Evolutionary conservation across 768 basidiomycete species (phyloP).

Genomic region (Tubosaeta sp.): DNA sequence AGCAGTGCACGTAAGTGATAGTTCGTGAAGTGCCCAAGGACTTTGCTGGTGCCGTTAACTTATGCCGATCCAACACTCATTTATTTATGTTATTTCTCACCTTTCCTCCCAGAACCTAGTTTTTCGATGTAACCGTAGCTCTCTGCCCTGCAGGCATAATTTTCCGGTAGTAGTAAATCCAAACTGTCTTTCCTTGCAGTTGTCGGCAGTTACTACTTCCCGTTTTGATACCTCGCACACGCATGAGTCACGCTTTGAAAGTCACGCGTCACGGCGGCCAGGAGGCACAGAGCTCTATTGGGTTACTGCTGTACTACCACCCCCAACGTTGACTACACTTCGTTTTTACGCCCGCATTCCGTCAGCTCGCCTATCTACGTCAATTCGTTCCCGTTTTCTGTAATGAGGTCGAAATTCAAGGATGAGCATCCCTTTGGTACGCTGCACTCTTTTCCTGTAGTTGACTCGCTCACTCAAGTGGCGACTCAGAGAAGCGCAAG

Average conservation of each 20-base stretch:
- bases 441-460: slow-evolving; percentile 23
- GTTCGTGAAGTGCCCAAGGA: not conserved
- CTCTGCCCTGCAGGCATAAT: slow-evolving; percentile 5
- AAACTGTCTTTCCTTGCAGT: not conserved
- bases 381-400: slow-evolving; percentile 3
- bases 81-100: not conserved
- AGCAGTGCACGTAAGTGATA: slow-evolving; percentile 16
- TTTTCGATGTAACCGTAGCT: not conserved
- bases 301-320: slow-evolving; percentile 19
- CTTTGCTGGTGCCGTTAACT: not conserved
- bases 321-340: slow-evolving; percentile 26
- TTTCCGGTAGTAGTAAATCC: not conserved
- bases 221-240: slow-evolving; percentile 13
- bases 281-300: slow-evolving; percentile 29
- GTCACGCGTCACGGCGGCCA: slow-evolving; percentile 33
- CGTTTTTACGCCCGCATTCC: slow-evolving; percentile 7
- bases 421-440: slow-evolving; percentile 98
- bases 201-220: not conserved
- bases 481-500: slow-evolving; percentile 88
- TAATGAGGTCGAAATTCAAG: slow-evolving; percentile 95
- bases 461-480: slow-evolving; percentile 30
- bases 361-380: slow-evolving; percentile 4
- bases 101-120: not conserved
- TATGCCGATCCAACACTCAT: not conserved
- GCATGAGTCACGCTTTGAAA: slow-evolving; percentile 22